Percentiles rank a stretch among this genome's conserved stretches.
These are phyloP conservation scores for Boletus vermiculosoides DNA, from an alignment of 768 basidiomycete genomes.

Conservation along the genomic window DNA sequence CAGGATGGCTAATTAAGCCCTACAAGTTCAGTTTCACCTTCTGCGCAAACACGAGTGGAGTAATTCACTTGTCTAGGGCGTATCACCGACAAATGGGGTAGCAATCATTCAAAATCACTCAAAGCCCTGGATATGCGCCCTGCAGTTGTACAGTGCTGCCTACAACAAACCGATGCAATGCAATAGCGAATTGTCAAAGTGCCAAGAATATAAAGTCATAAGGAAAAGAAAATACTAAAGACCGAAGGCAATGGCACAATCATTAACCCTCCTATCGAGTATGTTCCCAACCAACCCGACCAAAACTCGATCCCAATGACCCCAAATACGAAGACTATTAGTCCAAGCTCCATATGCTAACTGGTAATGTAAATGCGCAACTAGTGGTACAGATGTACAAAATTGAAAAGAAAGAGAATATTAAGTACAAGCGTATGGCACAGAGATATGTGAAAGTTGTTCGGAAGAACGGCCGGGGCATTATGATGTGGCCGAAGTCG, in stretches of 20 bases:
- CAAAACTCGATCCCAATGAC: slow-evolving; percentile 30
- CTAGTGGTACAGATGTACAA: slow-evolving; percentile 35
- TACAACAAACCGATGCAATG: slow-evolving; percentile 32
- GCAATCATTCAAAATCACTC: background rate
- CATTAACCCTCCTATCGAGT: slow-evolving; percentile 32
- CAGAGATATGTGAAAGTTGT: slow-evolving; percentile 24
- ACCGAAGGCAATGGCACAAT: slow-evolving; percentile 25
- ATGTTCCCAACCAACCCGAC: slow-evolving; percentile 28
- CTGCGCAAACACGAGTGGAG: background rate
- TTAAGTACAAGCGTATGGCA: slow-evolving; percentile 36
- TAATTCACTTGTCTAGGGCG: background rate
- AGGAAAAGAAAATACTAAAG: slow-evolving; percentile 19
- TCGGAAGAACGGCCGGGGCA: slow-evolving; percentile 11
- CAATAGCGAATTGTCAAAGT: slow-evolving; percentile 27
- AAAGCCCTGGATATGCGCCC: background rate
- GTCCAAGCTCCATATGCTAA: slow-evolving; percentile 34
- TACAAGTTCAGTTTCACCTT: background rate
- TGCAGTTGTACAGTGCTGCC: slow-evolving; percentile 27
- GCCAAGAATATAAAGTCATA: slow-evolving; percentile 32
- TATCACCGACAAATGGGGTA: slow-evolving; percentile 3
- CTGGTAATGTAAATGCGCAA: slow-evolving; percentile 36
- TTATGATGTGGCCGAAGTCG: slow-evolving; percentile 17
- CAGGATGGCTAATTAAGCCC: background rate
- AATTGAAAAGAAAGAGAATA: slow-evolving; percentile 22
- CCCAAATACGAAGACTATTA: slow-evolving; percentile 30